These are phyloP conservation scores for Balamuthia mandrillaris DNA, from an alignment of 208 protist species.

Conservation along the genomic window DNA sequence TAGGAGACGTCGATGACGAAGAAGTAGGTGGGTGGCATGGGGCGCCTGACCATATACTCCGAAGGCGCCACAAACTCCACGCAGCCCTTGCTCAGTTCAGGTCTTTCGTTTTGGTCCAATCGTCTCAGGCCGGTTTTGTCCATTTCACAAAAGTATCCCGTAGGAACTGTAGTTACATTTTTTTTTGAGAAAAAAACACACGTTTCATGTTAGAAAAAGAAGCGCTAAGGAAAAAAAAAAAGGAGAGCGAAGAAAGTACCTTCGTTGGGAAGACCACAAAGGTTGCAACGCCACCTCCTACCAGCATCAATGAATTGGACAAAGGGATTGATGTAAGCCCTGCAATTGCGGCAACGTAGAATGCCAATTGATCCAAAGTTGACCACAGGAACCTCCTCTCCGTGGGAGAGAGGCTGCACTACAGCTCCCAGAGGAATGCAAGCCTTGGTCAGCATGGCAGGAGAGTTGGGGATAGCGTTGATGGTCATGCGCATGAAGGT, in stretches of 20 bases:
- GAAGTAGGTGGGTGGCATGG: conserved; percentile 83
- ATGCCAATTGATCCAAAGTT: conserved; percentile 53
- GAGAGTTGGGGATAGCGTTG: conserved; percentile 42
- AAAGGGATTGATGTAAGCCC: conserved; percentile 96
- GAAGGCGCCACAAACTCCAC: conserved; percentile 90
- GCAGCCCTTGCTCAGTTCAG: conserved; percentile 61
- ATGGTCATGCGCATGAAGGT: conserved; percentile 50
- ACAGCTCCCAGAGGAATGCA: conserved; percentile 49
- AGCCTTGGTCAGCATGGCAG: conserved; percentile 2
- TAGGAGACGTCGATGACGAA: conserved; percentile 92
- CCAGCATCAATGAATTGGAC: conserved; percentile 88
- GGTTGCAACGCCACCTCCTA: conserved; percentile 87
- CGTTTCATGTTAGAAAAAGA: no score
- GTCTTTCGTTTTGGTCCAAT: conserved; percentile 67
- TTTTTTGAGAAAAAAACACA: no score
- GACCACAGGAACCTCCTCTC: conserved; percentile 50
- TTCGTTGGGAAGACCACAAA: conserved; percentile 90
- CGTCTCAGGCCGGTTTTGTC: conserved; percentile 77
- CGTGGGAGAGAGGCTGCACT: conserved; percentile 48
- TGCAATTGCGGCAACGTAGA: conserved; percentile 78
- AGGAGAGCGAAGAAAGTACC: no score
- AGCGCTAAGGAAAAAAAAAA: no score
- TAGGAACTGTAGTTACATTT: no score
- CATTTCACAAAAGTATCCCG: conserved; percentile 79
- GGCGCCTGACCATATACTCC: conserved; percentile 58